phyloP scores from a whole-genome alignment of 106 monocot species.

The Dioscorea alata region DNA sequence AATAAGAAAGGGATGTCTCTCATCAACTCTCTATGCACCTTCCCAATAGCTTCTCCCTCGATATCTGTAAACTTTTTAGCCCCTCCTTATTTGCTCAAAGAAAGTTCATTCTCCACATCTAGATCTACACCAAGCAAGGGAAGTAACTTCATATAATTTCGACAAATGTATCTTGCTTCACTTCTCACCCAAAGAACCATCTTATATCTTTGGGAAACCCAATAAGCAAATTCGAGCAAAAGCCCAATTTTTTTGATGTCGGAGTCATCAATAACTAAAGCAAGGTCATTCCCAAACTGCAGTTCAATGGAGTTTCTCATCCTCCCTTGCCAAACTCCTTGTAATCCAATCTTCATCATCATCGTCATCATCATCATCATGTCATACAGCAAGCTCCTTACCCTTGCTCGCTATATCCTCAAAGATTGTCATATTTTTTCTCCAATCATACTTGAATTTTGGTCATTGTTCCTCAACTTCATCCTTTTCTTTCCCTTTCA shows the following conservation, averaged over 20 bases:
- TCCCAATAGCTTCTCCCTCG: constrained; percentile 39
- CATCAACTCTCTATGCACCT: constrained; percentile 52
- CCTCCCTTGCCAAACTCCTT: background rate
- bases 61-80: constrained; percentile 24
- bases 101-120: constrained; percentile 7
- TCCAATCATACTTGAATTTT: too few species aligned
- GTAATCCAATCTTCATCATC: too few species aligned
- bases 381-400: too few species aligned
- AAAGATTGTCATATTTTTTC: background rate
- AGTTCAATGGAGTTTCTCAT: background rate
- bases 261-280: constrained; percentile 46
- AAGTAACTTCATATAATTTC: constrained; percentile 58
- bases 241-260: constrained; percentile 85
- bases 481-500: too few species aligned
- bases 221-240: constrained; percentile 60
- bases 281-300: constrained; percentile 27
- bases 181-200: constrained; percentile 74
- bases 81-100: too few species aligned
- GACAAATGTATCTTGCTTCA: constrained; percentile 43
- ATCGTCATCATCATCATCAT: too few species aligned
- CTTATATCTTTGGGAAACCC: constrained; percentile 58
- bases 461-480: too few species aligned
- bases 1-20: constrained; percentile 73
- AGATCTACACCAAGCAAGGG: constrained; percentile 44
- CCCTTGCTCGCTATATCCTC: too few species aligned